Evolutionary conservation across 495 filamentous ascomycete species (phyloP).

Genomic region (Penicillium chermesinum): DNA sequence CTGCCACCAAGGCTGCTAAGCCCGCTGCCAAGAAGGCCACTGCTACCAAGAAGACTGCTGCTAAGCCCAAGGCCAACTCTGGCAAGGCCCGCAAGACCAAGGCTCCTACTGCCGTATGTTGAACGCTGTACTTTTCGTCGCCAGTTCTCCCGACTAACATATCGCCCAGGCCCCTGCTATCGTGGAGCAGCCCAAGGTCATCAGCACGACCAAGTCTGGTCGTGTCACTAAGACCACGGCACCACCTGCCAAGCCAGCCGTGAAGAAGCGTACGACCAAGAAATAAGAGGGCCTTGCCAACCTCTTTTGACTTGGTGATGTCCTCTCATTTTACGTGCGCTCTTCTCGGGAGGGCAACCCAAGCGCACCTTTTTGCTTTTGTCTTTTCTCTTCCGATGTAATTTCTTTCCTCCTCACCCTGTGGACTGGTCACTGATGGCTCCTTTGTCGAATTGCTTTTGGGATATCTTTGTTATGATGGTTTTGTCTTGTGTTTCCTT

Average conservation of each 20-base stretch:
- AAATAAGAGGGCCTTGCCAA: constrained; percentile 26
- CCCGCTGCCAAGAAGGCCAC: constrained; percentile 29
- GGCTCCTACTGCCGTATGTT: constrained; percentile 37
- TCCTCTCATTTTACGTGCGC: constrained; percentile 29
- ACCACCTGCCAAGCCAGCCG: constrained; percentile 48
- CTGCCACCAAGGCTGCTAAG: constrained; percentile 16
- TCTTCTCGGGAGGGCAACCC: constrained; percentile 18
- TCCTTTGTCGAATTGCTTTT: constrained; percentile 31
- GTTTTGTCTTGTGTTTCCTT: constrained; percentile 16
- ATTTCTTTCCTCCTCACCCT: constrained; percentile 22
- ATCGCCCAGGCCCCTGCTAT: constrained; percentile 54
- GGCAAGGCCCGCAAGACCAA: constrained; percentile 50
- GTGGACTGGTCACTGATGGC: constrained; percentile 26
- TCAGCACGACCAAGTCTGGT: constrained; percentile 87
- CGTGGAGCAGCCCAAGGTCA: constrained; percentile 65
- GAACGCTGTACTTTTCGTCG: neutral
- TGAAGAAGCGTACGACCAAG: constrained; percentile 61
- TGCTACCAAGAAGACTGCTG: constrained; percentile 40
- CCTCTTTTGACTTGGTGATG: constrained; percentile 15
- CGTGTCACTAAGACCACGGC: constrained; percentile 73
- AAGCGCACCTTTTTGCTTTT: constrained; percentile 15
- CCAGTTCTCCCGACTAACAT: neutral
- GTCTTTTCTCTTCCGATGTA: constrained; percentile 24
- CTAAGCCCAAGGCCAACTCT: constrained; percentile 49
- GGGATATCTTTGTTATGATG: constrained; percentile 35